Evolutionary conservation across 2,329 filamentous ascomycete genomes (phyloP).

Genomic region (Curvularia hawaiiensis): DNA sequence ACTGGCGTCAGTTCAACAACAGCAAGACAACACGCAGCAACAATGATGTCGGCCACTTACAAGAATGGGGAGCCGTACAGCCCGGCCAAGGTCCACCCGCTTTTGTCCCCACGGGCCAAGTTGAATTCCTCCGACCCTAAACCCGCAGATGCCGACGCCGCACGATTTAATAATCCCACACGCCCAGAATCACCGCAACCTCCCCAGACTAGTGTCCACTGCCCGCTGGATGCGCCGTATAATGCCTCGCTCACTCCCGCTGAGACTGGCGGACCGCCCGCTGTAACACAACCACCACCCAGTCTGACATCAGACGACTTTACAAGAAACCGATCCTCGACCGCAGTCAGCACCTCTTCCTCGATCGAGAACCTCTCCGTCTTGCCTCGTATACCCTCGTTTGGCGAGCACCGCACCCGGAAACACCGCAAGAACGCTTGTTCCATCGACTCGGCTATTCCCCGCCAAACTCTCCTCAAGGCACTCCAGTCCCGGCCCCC

Average conservation of each 20-base stretch:
- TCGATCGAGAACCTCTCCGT: constrained; percentile 45
- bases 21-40: constrained; percentile 6
- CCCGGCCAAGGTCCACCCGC: constrained; percentile 42
- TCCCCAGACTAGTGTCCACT: constrained; percentile 33
- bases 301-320: constrained; percentile 35
- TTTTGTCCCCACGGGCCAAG: constrained; percentile 40
- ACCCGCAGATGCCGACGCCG: constrained; percentile 33
- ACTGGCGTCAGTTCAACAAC: not conserved
- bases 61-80: constrained; percentile 41
- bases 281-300: constrained; percentile 24
- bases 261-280: constrained; percentile 36
- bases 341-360: constrained; percentile 36
- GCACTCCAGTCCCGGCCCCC: constrained; percentile 69
- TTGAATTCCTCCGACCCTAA: constrained; percentile 42
- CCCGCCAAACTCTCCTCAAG: constrained; percentile 82
- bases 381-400: constrained; percentile 42
- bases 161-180: constrained; percentile 34
- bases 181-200: constrained; percentile 35
- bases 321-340: constrained; percentile 25
- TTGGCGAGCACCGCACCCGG: constrained; percentile 44
- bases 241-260: constrained; percentile 40
- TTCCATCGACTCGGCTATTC: constrained; percentile 67
- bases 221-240: constrained; percentile 26
- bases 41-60: constrained; percentile 31
- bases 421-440: constrained; percentile 49